phyloP scores from a whole-genome alignment of 345 rosid genomes.

The Gynandropsis gynandra region DNA sequence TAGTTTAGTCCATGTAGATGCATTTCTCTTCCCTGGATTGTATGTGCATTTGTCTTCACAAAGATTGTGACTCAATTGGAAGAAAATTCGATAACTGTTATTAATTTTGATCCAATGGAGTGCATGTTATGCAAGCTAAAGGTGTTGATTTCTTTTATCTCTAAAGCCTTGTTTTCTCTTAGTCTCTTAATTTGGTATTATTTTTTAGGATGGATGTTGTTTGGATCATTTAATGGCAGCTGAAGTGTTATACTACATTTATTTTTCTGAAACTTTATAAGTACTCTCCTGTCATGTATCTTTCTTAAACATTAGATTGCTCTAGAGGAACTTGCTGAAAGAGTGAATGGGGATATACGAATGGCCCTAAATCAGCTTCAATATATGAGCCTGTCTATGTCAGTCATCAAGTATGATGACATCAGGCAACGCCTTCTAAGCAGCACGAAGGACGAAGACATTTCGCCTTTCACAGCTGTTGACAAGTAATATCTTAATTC shows the following conservation, averaged over 20 bases:
- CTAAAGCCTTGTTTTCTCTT: no score
- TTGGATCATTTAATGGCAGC: no score
- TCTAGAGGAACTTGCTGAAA: constrained; percentile 91
- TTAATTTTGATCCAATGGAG: no score
- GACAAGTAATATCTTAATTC: constrained; percentile 62
- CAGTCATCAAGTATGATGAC: constrained; percentile 78
- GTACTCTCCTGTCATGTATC: constrained; percentile 6
- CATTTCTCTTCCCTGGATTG: no score
- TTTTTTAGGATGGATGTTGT: no score
- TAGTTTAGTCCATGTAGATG: constrained; percentile 9
- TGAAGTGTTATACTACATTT: no score
- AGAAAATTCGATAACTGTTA: no score
- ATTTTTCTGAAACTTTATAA: constrained; percentile 15
- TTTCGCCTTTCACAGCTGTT: constrained; percentile 95
- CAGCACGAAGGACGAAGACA: constrained; percentile 95
- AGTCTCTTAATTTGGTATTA: no score
- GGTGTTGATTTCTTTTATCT: no score
- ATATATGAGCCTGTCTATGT: constrained; percentile 91
- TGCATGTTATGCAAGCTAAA: no score
- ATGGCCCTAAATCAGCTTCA: constrained; percentile 91
- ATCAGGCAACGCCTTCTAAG: constrained; percentile 75
- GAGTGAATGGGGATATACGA: constrained; percentile 94
- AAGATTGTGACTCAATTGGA: no score
- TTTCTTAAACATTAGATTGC: constrained; percentile 50
- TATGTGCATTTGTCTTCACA: no score